Evolutionary conservation across 331 rosid genomes (phyloP).

Genomic region (Spiraea crenata): DNA sequence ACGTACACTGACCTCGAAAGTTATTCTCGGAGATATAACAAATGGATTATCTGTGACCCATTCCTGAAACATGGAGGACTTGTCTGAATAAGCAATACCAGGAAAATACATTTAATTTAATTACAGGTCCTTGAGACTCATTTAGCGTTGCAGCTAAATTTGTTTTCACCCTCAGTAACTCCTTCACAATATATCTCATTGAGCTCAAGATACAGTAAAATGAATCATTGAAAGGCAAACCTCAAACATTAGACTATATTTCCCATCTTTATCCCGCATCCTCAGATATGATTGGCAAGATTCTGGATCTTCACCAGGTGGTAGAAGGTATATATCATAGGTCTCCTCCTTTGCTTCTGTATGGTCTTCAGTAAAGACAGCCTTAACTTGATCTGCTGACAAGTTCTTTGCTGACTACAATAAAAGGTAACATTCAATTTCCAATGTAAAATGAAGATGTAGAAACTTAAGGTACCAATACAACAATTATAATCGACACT

Average conservation of each 20-base stretch:
- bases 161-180: background rate
- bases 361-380: constrained; percentile 43
- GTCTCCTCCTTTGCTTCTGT: constrained; percentile 50
- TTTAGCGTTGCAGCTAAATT: background rate
- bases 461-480: background rate
- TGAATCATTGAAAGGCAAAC: constrained; percentile 38
- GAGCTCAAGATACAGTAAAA: constrained; percentile 9
- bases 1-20: constrained; percentile 69
- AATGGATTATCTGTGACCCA: constrained; percentile 68
- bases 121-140: background rate
- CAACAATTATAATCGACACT: background rate
- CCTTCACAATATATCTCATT: constrained; percentile 1
- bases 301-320: constrained; percentile 75
- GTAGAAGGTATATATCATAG: constrained; percentile 62
- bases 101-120: background rate
- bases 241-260: constrained; percentile 76
- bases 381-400: constrained; percentile 48
- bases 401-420: constrained; percentile 55
- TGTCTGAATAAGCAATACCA: constrained; percentile 19
- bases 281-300: constrained; percentile 68
- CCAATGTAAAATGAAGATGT: constrained; percentile 7
- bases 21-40: constrained; percentile 70
- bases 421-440: constrained; percentile 14
- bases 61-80: constrained; percentile 41
- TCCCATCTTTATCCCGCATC: constrained; percentile 75